Evolutionary conservation across 2,329 filamentous ascomycete genomes (phyloP).

Genomic region (Neurospora crassa): DNA sequence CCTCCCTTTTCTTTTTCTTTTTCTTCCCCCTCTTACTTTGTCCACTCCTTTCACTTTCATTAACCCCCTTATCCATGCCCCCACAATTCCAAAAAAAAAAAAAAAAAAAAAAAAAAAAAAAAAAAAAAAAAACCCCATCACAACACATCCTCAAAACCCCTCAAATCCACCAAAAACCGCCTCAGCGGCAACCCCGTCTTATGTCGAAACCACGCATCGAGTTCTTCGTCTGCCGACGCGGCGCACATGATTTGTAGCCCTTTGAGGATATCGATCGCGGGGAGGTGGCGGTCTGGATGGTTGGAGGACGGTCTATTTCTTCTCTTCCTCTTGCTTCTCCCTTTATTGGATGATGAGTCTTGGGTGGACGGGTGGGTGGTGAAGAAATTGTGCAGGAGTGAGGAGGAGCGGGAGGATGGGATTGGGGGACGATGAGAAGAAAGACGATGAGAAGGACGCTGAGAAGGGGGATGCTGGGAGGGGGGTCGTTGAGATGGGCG

Average conservation of each 20-base stretch:
- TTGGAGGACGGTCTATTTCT: neutral
- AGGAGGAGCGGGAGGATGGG: neutral
- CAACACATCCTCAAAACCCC: constrained; percentile 36
- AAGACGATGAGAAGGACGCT: too few relatives aligned
- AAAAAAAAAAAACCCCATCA: too few relatives aligned
- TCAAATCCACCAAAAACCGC: constrained; percentile 45
- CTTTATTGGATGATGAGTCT: neutral
- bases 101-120: too few relatives aligned
- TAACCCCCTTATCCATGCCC: too few relatives aligned
- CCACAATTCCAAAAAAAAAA: too few relatives aligned
- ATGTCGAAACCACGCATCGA: constrained; percentile 41
- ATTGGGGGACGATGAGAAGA: neutral
- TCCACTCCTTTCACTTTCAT: too few relatives aligned
- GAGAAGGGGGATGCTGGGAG: neutral
- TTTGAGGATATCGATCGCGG: constrained; percentile 34
- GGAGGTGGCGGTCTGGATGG: neutral
- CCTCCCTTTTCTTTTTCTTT: too few relatives aligned
- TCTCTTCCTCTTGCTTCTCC: too few relatives aligned
- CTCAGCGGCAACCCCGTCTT: constrained; percentile 44
- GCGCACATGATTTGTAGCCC: constrained; percentile 46
- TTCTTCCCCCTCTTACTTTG: too few relatives aligned
- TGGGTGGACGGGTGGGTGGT: neutral
- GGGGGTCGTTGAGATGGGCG: neutral
- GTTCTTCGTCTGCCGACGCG: constrained; percentile 44
- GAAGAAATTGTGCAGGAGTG: neutral